Evolutionary conservation across 1,284 basidiomycete species (phyloP).

Genomic region (Testicularia cyperi): DNA sequence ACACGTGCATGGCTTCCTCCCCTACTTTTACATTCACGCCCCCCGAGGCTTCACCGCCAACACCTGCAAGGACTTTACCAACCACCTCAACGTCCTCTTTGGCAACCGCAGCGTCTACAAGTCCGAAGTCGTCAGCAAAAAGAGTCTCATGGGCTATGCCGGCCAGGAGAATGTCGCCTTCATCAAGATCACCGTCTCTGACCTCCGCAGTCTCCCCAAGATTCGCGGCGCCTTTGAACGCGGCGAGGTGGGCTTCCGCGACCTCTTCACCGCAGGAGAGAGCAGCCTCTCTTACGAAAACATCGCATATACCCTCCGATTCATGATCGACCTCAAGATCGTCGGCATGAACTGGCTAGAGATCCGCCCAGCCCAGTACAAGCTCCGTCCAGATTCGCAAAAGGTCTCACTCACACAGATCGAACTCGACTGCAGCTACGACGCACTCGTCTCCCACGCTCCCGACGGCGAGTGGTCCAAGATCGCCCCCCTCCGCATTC

Average conservation of each 20-base stretch:
- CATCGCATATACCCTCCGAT: slow-evolving; percentile 57
- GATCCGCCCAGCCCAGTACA: slow-evolving; percentile 49
- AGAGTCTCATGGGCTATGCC: slow-evolving; percentile 56
- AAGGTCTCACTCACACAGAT: slow-evolving; percentile 55
- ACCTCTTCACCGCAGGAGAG: slow-evolving; percentile 53
- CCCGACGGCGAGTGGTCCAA: slow-evolving; percentile 58
- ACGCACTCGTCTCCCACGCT: slow-evolving; percentile 49
- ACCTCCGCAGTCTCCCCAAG: slow-evolving; percentile 48
- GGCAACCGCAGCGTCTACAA: slow-evolving; percentile 40
- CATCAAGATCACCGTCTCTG: slow-evolving; percentile 52
- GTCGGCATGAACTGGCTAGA: slow-evolving; percentile 60
- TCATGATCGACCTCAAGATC: slow-evolving; percentile 59
- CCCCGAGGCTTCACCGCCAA: slow-evolving; percentile 50
- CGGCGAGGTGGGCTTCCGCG: slow-evolving; percentile 55
- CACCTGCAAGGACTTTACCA: slow-evolving; percentile 53
- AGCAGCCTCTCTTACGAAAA: slow-evolving; percentile 55
- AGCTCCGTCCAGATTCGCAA: slow-evolving; percentile 36
- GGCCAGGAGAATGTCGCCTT: slow-evolving; percentile 56
- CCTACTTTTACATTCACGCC: slow-evolving; percentile 58
- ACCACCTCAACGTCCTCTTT: slow-evolving; percentile 55
- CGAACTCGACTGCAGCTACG: slow-evolving; percentile 53
- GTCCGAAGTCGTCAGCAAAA: slow-evolving; percentile 43
- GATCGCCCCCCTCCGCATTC: slow-evolving; percentile 56
- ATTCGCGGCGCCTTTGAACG: slow-evolving; percentile 55
- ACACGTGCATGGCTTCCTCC: slow-evolving; percentile 58